phyloP scores from a whole-genome alignment of 345 rosid species.

The Firmiana major region DNA sequence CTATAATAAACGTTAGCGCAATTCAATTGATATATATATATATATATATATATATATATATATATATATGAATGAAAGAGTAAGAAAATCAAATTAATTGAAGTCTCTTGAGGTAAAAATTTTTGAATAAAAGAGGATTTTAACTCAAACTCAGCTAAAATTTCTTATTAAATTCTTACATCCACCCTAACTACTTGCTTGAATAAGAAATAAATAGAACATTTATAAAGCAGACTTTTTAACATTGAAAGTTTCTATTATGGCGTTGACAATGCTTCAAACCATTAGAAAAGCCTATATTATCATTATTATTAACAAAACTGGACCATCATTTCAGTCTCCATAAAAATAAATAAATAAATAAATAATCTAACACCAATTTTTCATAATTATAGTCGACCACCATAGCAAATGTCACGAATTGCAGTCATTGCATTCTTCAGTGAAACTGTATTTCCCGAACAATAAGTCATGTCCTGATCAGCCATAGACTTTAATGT shows the following conservation, averaged over 20 bases:
- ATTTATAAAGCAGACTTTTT: background rate
- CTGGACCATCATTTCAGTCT: background rate
- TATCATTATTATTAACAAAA: background rate
- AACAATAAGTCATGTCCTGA: background rate
- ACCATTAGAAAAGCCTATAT: background rate
- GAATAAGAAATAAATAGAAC: background rate
- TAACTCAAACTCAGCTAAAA: no score
- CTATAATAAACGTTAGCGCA: no score
- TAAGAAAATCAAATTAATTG: no score
- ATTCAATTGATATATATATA: no score
- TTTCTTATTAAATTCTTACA: no score
- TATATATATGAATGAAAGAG: no score
- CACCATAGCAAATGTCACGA: background rate
- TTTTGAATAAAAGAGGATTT: background rate
- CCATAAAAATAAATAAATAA: no score
- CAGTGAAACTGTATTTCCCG: background rate
- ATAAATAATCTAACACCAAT: background rate
- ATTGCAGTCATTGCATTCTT: background rate
- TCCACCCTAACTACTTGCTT: background rate
- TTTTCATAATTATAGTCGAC: background rate
- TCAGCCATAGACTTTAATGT: background rate
- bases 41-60: no score
- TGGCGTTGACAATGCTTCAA: background rate
- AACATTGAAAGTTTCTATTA: background rate
- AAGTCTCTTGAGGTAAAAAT: no score